phyloP scores from a whole-genome alignment of 2,329 filamentous ascomycete genomes.

The Stachybotrys chartarum region DNA sequence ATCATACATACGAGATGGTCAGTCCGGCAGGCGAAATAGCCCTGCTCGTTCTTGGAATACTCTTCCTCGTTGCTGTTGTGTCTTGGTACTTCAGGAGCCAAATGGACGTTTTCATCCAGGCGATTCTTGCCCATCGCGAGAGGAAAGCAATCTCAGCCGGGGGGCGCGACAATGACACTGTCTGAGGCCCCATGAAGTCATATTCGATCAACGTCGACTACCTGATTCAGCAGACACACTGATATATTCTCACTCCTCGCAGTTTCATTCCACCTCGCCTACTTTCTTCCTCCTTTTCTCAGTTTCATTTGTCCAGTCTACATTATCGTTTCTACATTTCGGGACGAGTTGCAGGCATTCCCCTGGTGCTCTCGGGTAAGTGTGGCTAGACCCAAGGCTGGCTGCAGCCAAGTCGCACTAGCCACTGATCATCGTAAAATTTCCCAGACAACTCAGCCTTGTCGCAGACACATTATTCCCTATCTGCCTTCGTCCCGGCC shows the following conservation, averaged over 20 bases:
- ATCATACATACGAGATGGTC: neutral
- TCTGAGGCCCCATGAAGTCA: neutral
- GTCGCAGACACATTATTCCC: neutral
- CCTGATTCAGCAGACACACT: no score
- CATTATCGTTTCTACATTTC: no score
- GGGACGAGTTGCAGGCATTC: no score
- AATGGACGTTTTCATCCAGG: slow-evolving; percentile 21
- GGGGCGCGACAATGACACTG: neutral
- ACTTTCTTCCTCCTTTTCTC: no score
- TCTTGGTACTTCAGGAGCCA: slow-evolving; percentile 19
- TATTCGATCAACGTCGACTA: no score
- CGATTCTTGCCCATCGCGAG: slow-evolving; percentile 13
- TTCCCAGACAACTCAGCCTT: neutral
- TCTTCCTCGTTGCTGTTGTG: slow-evolving; percentile 19
- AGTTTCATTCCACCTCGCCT: no score
- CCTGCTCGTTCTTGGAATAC: slow-evolving; percentile 22
- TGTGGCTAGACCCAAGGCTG: neutral
- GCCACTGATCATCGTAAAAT: neutral
- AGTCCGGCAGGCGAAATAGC: slow-evolving; percentile 15
- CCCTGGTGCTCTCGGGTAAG: neutral
- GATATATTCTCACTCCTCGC: no score
- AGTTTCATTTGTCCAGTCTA: no score
- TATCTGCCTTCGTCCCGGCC: neutral
- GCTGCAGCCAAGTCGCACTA: neutral
- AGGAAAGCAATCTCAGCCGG: neutral